Conservation (phyloP, 495 filamentous ascomycete genomes). For the Penicillium goetzii region DNA sequence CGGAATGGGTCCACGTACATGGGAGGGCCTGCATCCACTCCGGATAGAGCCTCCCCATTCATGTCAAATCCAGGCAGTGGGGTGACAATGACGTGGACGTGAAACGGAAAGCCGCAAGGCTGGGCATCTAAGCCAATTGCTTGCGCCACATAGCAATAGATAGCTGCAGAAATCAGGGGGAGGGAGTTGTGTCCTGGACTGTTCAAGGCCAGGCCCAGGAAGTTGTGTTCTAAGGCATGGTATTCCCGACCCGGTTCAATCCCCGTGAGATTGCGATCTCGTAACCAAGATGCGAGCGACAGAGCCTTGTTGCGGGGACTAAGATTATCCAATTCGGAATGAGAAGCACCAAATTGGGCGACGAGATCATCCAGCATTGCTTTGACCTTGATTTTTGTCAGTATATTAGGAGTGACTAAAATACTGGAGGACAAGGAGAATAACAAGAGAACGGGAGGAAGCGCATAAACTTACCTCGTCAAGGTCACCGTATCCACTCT, state of each 20-base stretch:
- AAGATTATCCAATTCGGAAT: slow-evolving; percentile 53
- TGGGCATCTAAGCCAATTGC: slow-evolving; percentile 69
- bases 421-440: slow-evolving; percentile 3
- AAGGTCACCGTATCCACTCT: slow-evolving; percentile 69
- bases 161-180: slow-evolving; percentile 76
- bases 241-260: slow-evolving; percentile 67
- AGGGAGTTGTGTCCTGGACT: slow-evolving; percentile 69
- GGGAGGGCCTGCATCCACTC: slow-evolving; percentile 45
- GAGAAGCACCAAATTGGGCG: slow-evolving; percentile 48
- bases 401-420: not conserved
- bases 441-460: not conserved
- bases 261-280: slow-evolving; percentile 66
- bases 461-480: slow-evolving; percentile 60
- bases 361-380: slow-evolving; percentile 66
- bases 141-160: slow-evolving; percentile 69
- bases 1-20: slow-evolving; percentile 89
- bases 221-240: slow-evolving; percentile 79
- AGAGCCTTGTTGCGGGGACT: slow-evolving; percentile 68
- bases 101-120: slow-evolving; percentile 76
- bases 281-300: slow-evolving; percentile 67
- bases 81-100: slow-evolving; percentile 75
- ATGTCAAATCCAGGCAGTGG: slow-evolving; percentile 62
- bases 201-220: slow-evolving; percentile 71
- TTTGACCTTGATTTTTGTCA: slow-evolving; percentile 53
- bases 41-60: slow-evolving; percentile 59